phyloP scores from a whole-genome alignment of 2,329 filamentous ascomycete species.

The Colletotrichum aenigma region DNA sequence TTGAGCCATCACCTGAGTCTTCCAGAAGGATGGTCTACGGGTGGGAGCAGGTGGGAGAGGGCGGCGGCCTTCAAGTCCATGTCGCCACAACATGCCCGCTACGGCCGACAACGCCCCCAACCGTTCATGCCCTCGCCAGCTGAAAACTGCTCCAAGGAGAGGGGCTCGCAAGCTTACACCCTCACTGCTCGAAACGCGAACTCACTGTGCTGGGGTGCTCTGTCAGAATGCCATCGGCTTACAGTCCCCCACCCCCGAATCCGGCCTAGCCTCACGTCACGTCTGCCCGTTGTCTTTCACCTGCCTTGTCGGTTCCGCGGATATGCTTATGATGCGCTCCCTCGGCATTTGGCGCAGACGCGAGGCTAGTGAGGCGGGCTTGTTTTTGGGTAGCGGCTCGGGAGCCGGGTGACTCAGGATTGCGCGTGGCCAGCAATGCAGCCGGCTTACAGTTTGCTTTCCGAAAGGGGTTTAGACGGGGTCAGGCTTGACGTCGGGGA shows the following conservation, averaged over 20 bases:
- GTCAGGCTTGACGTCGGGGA: not conserved
- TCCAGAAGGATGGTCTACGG: not conserved
- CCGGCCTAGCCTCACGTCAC: not conserved
- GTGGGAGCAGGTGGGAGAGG: not conserved
- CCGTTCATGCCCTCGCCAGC: not conserved
- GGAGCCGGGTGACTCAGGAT: not conserved
- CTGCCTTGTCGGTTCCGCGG: not conserved
- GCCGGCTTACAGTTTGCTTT: not conserved
- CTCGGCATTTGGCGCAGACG: not conserved
- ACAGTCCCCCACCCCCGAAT: not conserved
- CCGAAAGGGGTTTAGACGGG: not conserved
- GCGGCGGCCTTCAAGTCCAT: not conserved
- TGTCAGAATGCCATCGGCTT: not conserved
- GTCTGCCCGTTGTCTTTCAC: not conserved
- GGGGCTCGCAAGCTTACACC: not conserved
- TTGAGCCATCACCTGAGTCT: not conserved
- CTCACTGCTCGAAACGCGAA: not conserved
- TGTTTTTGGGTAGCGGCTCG: not conserved
- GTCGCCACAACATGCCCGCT: not conserved
- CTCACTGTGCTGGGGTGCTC: not conserved
- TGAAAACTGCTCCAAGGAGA: not conserved
- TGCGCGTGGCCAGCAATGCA: not conserved
- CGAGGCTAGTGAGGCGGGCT: not conserved
- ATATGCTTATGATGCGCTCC: not conserved
- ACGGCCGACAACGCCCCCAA: not conserved